Evolutionary conservation across 1,284 basidiomycete species (phyloP), one percentile per base, ranked within the genome.

Genomic region (Cutaneotrichosporon curvatum): DNA sequence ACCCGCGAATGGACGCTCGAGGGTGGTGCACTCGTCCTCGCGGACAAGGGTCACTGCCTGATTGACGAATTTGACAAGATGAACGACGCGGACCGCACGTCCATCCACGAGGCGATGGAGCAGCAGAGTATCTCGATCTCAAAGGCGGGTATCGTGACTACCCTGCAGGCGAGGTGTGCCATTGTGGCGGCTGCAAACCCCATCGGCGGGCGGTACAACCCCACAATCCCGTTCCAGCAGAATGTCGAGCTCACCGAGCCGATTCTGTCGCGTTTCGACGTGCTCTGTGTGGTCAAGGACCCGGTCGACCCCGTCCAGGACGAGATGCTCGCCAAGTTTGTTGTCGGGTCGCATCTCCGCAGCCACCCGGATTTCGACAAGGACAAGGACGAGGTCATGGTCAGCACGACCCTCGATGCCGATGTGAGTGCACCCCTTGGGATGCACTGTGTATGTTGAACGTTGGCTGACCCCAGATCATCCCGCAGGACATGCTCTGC

Each of bases 41-140:
- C 94, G 1, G 94, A 99, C 75, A 96, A 96, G 75, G 94, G 94
- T n/a, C 88, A 87, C 31, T 98, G 95, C 63, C 76, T 98, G 28
- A 99, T 99, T 59, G 94, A 99, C 73, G 95, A 98, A 73, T 99
- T 99, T 70, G 94, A 99, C 78, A 99, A 99, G 78, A 99, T 99
- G 94, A 98, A 98, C 74, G 94, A 98, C 62, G 81, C 88, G 25
- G 89, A 92, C 71, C 79, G 91, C 56, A 97, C 94, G 11, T 97
- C 91, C 7, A 98, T 98, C 62, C 95, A 98, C 76, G 94, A 99
- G 71, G 95, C 95, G 2, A 99, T 99, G 94, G 94, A 99, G 70
- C 94, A 99, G 73, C 94, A 99, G 68, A 86, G 87, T n/a, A 99
- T 99, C 60, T 97, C 94, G 1, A 97, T 99, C 58, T 92, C 91